Evolutionary conservation across 495 filamentous ascomycete genomes (phyloP), one percentile per base, ranked within the genome.

Genomic region (Oleoguttula mirabilis): DNA sequence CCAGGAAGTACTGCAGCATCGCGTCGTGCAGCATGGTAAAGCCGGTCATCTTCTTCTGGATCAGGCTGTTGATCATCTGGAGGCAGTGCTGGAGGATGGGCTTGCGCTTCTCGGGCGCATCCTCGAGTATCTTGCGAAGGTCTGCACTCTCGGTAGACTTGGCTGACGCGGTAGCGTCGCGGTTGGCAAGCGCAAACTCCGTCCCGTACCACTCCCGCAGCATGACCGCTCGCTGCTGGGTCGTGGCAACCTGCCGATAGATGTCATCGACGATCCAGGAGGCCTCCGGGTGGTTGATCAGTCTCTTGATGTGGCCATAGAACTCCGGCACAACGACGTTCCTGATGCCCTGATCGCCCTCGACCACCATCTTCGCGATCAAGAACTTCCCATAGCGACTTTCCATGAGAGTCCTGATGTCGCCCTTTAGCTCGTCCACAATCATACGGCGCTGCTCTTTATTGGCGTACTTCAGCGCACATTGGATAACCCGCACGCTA

Each of bases 21-120:
- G 90, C 92, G 50, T 92, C 88, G 60, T 99, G 92, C 4, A 96
- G 71, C 68, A 96, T 88, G 1, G 86, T 93, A 62, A 96, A 99
- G 5, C 82, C 86, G 11, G 86, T 88, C 52, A 84, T 75, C 64
- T 92, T 87, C 72, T 99, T 99, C 65, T 95, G 86, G 39, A 95
- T 70, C 17, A 96, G 73, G 42, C 79, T 73, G 59, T 94, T 93
- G 64, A 88, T 84, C 52, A 94, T 68, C 47, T 88, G 81, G 47
- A 77, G 72, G 25, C 95, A 68, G 55, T 80, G 79, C 51, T 77
- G 77, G 80, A 95, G 82, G 34, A 92, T 85, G 0, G 86, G 76
- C 4, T 70, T 68, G 16, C 85, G 75, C 68, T 95, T 96, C 62
- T 87, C 83, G 1, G 90, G 85, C 31, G 77, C 66, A 36, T 76